Evolutionary conservation across 2,329 filamentous ascomycete species (phyloP), one percentile per base, ranked within the genome.

Genomic region (Zasmidium cellare): DNA sequence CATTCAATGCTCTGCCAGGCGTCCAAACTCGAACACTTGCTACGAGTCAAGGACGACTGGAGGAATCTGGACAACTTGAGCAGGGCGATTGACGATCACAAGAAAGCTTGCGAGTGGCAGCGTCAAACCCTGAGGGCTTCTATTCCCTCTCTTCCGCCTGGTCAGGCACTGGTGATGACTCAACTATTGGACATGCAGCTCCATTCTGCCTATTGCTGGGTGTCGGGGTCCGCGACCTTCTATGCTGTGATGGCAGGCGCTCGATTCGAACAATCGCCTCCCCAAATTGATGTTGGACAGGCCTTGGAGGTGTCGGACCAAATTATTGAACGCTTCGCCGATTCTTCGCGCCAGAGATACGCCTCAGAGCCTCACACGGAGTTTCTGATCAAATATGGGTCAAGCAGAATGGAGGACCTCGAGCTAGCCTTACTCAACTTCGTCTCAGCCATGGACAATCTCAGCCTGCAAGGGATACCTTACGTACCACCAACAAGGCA

Each of bases 321-420:
- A 25, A 53, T 60, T 44, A 62, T 58, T 45, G 47, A 55, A 18
- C 49, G 54, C 5, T 51, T 62, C 35, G 31, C 50, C 20, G 50
- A 44, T n/a, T 16, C 31, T 14, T 44, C 50, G 9, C 35, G 20
- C n/a, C 24, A 52, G 3, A 16, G 23, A n/a, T 25, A 52, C 25
- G 35, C 35, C 12, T 22, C 16, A 9, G 50, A 52, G 24, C 31
- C 50, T 24, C 18, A 31, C 19, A 52, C 47, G 9, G 22, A 22
- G 22, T 61, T 63, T 44, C 56, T 65, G 14, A 47, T 51, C 12
- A 47, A 55, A n/a, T 54, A 58, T 48, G 62, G 60, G 12, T 28
- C 46, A n/a, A 45, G 45, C 16, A 51, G 62, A 11, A 56, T 53
- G 18, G 52, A 57, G 3, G 52, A 55, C 18, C 45, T 57, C 11